phyloP scores from a whole-genome alignment of 768 basidiomycete genomes.

The Saitozyma sp. region DNA sequence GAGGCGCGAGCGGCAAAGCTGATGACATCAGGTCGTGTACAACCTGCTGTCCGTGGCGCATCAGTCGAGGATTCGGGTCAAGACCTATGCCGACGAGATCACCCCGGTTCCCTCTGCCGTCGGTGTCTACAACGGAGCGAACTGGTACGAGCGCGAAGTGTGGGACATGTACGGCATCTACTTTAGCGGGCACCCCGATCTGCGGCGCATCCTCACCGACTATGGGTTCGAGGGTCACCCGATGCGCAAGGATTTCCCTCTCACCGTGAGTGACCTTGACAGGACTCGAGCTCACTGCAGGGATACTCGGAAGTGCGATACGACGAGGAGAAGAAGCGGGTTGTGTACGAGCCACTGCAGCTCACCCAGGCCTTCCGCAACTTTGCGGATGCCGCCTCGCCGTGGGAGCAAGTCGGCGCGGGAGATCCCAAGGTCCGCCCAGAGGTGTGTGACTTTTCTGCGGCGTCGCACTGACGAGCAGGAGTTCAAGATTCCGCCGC shows the following conservation, averaged over 20 bases:
- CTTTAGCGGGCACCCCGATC: slow-evolving; percentile 93
- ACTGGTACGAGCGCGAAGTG: slow-evolving; percentile 98
- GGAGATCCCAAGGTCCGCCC: slow-evolving; percentile 54
- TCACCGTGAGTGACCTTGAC: slow-evolving; percentile 66
- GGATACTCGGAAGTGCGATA: slow-evolving; percentile 99
- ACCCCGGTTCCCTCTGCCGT: slow-evolving; percentile 82
- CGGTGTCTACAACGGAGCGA: slow-evolving; percentile 81
- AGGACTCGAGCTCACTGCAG: slow-evolving; percentile 54
- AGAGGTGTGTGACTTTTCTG: slow-evolving; percentile 17
- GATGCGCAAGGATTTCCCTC: slow-evolving; percentile 94
- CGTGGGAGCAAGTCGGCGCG: slow-evolving; percentile 91
- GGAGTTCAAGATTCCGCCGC: slow-evolving; percentile 54
- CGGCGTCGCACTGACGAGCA: slow-evolving; percentile 54
- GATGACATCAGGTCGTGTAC: slow-evolving; percentile 67
- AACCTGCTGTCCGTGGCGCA: slow-evolving; percentile 79
- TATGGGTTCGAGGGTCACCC: slow-evolving; percentile 99
- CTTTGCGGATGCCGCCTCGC: slow-evolving; percentile 78
- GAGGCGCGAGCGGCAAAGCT: neutral
- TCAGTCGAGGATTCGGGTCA: slow-evolving; percentile 85
- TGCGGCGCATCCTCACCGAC: slow-evolving; percentile 97
- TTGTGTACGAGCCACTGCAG: slow-evolving; percentile 96
- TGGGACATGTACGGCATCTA: slow-evolving; percentile 98
- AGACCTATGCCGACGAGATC: slow-evolving; percentile 93
- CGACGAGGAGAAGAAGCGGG: slow-evolving; percentile 94
- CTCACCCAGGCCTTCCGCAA: slow-evolving; percentile 98